These are phyloP conservation scores for Suhomyces kunorum DNA, from an alignment of 1,139 yeast species.

Conservation along the genomic window DNA sequence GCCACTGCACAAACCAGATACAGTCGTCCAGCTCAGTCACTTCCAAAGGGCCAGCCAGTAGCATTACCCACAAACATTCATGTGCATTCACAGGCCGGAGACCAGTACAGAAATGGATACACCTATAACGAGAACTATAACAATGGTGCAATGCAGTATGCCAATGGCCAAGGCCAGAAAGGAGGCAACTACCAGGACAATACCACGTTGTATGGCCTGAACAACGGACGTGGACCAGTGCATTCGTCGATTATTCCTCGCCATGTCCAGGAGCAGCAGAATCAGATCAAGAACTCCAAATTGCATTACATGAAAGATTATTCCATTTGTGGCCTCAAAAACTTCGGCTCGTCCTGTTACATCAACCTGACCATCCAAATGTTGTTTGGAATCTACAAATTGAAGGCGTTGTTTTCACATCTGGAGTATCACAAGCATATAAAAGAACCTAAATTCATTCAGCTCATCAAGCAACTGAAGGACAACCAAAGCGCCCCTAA, in stretches of 20 bases:
- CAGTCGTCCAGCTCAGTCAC: constrained; percentile 14
- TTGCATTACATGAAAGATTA: constrained; percentile 43
- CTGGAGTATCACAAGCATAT: constrained; percentile 45
- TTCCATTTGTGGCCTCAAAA: constrained; percentile 64
- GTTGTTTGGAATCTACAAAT: constrained; percentile 52
- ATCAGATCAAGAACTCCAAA: constrained; percentile 26
- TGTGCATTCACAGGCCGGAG: constrained; percentile 8
- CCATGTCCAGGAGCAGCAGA: constrained; percentile 20
- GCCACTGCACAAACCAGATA: constrained; percentile 2
- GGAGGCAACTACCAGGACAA: background rate
- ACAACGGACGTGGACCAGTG: constrained; percentile 13
- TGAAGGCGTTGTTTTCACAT: constrained; percentile 42
- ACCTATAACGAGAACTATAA: background rate
- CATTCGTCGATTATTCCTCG: constrained; percentile 19
- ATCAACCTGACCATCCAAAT: constrained; percentile 71
- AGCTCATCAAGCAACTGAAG: constrained; percentile 25
- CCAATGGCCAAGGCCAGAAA: background rate
- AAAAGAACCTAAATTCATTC: constrained; percentile 33
- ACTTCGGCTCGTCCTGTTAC: constrained; percentile 73
- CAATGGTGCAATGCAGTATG: no score
- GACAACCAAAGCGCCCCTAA: constrained; percentile 24
- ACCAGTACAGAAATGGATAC: constrained; percentile 1
- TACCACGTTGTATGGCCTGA: constrained; percentile 1
- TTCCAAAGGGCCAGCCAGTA: constrained; percentile 13
- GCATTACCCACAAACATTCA: constrained; percentile 13